A percentile compares a stretch with the other conserved stretches of the same genome.
phyloP scores from a whole-genome alignment of 179 eudicot genomes.

The Silene vulgaris region DNA sequence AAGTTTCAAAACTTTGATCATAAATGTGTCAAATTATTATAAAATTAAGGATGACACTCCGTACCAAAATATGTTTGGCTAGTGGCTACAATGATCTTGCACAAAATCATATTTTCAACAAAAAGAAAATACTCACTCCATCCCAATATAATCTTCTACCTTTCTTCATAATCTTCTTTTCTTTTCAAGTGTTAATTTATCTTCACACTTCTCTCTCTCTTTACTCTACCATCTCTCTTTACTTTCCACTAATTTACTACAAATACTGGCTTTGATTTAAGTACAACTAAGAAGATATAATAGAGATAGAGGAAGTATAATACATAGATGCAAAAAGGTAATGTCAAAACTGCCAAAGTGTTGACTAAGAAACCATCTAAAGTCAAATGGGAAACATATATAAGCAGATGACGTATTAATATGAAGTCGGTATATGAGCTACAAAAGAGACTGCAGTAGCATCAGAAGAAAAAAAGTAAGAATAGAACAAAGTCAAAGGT shows the following conservation, averaged over 20 bases:
- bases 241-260: background rate
- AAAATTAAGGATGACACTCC: background rate
- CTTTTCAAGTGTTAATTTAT: background rate
- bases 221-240: background rate
- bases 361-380: background rate
- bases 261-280: background rate
- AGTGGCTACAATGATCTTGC: background rate
- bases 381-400: background rate
- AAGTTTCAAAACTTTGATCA: background rate
- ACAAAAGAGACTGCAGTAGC: conserved; percentile 3
- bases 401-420: background rate
- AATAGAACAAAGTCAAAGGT: background rate
- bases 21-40: background rate
- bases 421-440: background rate
- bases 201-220: background rate
- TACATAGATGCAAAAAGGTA: background rate
- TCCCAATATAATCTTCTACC: background rate
- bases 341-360: background rate
- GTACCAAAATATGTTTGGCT: background rate
- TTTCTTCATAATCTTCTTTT: background rate
- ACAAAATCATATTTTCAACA: background rate
- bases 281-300: background rate
- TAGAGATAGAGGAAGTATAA: background rate
- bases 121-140: background rate
- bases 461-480: conserved; percentile 11